Conservation (phyloP, 106 monocot genomes). For the Phalaenopsis aphrodite region DNA sequence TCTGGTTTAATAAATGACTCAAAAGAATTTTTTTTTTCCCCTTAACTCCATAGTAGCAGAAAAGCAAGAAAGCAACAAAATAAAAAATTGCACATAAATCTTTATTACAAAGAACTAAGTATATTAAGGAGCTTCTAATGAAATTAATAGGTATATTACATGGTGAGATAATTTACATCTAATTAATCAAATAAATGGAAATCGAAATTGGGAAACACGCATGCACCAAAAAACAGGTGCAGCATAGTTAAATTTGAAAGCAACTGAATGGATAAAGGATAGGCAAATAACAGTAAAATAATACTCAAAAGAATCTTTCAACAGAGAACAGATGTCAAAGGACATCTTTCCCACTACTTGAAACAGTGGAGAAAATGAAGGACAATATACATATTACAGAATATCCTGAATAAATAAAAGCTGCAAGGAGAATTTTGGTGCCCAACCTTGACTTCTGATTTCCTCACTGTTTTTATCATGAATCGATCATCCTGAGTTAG, state of each 20-base stretch:
- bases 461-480: constrained; percentile 93
- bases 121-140: no score
- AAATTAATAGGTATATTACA: not conserved
- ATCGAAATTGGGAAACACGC: not conserved
- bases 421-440: not conserved
- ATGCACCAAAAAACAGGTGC: not conserved
- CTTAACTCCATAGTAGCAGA: no score
- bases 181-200: not conserved
- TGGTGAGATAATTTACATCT: not conserved
- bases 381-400: not conserved
- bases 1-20: no score
- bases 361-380: constrained; percentile 5
- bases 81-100: no score
- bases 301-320: not conserved
- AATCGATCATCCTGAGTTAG: constrained; percentile 88
- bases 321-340: not conserved
- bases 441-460: constrained; percentile 86
- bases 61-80: no score
- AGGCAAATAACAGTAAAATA: not conserved
- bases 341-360: constrained; percentile 1
- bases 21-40: no score
- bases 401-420: not conserved
- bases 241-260: not conserved
- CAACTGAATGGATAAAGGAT: not conserved
- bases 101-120: no score